These are phyloP conservation scores for Cochlearia excelsa DNA, from an alignment of 345 rosid species.

Conservation along the genomic window DNA sequence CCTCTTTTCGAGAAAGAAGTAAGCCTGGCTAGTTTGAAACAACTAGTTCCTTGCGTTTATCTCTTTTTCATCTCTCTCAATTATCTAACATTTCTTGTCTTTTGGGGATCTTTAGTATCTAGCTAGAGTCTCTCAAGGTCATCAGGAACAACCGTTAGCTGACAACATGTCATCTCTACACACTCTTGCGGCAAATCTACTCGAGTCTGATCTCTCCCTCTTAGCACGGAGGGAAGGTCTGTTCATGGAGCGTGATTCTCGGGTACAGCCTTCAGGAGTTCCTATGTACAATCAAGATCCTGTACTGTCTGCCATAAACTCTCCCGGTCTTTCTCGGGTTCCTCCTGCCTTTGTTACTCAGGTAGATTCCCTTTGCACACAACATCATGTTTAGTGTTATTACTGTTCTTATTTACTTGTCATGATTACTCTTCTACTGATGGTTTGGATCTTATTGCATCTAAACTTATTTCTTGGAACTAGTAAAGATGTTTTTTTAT, in stretches of 20 bases:
- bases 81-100: neutral
- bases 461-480: neutral
- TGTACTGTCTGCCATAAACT: constrained; percentile 42
- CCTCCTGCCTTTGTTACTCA: constrained; percentile 61
- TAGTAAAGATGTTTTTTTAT: constrained; percentile 3
- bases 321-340: constrained; percentile 50
- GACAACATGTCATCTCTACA: constrained; percentile 46
- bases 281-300: constrained; percentile 63
- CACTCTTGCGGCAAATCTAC: constrained; percentile 33
- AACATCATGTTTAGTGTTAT: neutral
- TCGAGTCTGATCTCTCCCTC: constrained; percentile 45
- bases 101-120: constrained; percentile 40
- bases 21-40: constrained; percentile 31
- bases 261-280: constrained; percentile 46
- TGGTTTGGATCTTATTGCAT: neutral
- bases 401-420: neutral
- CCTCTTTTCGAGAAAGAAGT: constrained; percentile 77
- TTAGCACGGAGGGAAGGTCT: constrained; percentile 54
- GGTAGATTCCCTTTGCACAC: constrained; percentile 25
- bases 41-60: neutral
- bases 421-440: constrained; percentile 1
- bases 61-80: neutral
- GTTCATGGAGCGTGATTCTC: constrained; percentile 53
- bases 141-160: constrained; percentile 47
- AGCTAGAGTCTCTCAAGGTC: constrained; percentile 48